These are phyloP conservation scores for Neurospora terricola DNA, from an alignment of 495 filamentous ascomycete species.

Conservation along the genomic window DNA sequence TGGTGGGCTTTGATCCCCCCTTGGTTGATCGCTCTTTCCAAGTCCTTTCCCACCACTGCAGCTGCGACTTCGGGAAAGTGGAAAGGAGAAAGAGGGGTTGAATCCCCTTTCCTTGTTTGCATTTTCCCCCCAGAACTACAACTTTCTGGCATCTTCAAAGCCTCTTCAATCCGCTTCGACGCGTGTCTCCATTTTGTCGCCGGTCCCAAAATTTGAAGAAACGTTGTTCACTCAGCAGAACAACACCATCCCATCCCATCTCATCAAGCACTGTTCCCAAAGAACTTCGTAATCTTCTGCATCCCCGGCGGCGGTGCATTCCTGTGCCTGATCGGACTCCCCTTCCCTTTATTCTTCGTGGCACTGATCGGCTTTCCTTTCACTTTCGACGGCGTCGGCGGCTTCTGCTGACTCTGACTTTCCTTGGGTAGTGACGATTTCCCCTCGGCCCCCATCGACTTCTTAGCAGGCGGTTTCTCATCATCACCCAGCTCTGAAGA, in stretches of 20 bases:
- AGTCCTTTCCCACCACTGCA: neutral
- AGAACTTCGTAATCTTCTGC: constrained; percentile 81
- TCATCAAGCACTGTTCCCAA: constrained; percentile 44
- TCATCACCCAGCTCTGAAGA: constrained; percentile 20
- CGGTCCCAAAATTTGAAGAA: neutral
- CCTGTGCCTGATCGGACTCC: constrained; percentile 19
- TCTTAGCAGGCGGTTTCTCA: constrained; percentile 35
- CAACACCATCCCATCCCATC: neutral
- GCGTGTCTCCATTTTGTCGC: neutral
- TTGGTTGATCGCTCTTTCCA: neutral
- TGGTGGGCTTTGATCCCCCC: no score
- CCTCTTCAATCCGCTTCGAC: neutral
- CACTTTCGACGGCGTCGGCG: neutral
- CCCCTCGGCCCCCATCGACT: constrained; percentile 24
- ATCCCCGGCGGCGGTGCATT: constrained; percentile 32
- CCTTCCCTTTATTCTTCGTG: constrained; percentile 34
- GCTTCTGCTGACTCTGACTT: neutral
- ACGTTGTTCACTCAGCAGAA: neutral
- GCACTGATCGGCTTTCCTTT: constrained; percentile 34
- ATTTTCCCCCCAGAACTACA: neutral
- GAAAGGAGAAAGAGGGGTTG: neutral
- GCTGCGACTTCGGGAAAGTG: neutral
- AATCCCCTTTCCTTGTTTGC: neutral
- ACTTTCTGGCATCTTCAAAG: neutral
- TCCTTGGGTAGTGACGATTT: constrained; percentile 9